Conservation (phyloP, 2,329 filamentous ascomycete genomes). For the Colletotrichum kahawae region DNA sequence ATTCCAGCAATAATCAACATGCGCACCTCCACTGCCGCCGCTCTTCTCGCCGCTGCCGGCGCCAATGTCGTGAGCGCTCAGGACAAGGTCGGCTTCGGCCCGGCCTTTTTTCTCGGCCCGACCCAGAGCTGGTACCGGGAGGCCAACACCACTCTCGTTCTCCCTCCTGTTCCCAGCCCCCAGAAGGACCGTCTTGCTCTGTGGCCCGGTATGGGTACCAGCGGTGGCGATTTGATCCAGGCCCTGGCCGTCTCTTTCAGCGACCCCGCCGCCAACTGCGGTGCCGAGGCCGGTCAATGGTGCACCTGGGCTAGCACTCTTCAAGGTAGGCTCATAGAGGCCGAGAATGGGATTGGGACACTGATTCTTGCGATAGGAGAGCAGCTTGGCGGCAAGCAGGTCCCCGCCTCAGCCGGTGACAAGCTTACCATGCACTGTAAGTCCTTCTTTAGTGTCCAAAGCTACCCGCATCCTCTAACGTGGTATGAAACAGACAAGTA, state of each 20-base stretch:
- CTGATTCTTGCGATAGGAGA: neutral
- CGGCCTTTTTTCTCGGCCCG: neutral
- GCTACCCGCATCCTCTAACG: accelerated
- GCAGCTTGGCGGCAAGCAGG: neutral
- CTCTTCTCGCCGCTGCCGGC: neutral
- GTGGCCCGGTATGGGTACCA: neutral
- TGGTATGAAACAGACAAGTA: neutral
- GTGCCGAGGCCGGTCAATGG: neutral
- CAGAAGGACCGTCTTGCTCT: neutral
- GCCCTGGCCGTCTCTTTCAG: neutral
- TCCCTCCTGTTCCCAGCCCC: neutral
- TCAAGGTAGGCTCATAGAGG: neutral
- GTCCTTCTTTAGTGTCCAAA: neutral
- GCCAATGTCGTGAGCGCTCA: neutral
- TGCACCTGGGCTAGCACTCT: neutral
- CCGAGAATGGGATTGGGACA: accelerated
- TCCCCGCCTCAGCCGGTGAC: neutral
- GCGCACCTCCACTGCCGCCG: neutral
- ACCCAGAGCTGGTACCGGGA: neutral
- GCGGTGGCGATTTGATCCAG: neutral
- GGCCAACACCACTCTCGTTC: neutral
- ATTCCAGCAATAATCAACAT: neutral
- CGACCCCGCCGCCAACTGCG: neutral
- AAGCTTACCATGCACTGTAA: neutral
- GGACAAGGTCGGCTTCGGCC: neutral